These are phyloP conservation scores for Ustilago bromivora DNA, from an alignment of 1,284 basidiomycete genomes.

Conservation along the genomic window DNA sequence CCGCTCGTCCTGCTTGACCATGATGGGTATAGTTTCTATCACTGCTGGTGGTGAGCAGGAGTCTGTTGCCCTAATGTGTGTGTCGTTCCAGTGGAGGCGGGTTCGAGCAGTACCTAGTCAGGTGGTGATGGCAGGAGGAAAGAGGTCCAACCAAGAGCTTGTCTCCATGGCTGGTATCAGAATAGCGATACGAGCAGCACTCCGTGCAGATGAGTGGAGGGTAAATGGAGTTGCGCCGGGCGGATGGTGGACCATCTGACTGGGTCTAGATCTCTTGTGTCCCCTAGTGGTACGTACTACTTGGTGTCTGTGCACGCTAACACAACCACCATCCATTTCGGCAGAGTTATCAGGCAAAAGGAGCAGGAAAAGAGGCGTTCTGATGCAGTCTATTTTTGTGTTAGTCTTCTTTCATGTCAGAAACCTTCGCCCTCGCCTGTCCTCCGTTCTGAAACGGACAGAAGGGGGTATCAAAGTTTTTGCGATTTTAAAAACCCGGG, in stretches of 20 bases:
- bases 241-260: not conserved
- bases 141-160: not conserved
- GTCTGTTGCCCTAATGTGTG: not conserved
- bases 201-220: not conserved
- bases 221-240: not conserved
- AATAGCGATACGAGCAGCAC: not conserved
- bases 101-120: not conserved
- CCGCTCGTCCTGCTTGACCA: conserved; percentile 11
- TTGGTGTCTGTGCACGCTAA: conserved; percentile 1
- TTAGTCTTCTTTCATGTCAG: not conserved
- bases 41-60: not conserved
- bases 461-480: too few species aligned
- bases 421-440: not conserved
- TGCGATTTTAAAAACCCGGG: too few species aligned
- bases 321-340: not conserved
- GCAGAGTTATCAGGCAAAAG: not conserved
- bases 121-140: not conserved
- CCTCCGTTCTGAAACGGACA: too few species aligned
- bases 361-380: conserved; percentile 1
- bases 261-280: not conserved
- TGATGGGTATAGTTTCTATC: not conserved
- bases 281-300: not conserved
- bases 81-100: not conserved
- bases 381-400: conserved; percentile 2
- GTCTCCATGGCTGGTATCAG: conserved; percentile 2